Conservation (phyloP, 2,329 filamentous ascomycete genomes). For the Thielaviopsis punctulata region DNA sequence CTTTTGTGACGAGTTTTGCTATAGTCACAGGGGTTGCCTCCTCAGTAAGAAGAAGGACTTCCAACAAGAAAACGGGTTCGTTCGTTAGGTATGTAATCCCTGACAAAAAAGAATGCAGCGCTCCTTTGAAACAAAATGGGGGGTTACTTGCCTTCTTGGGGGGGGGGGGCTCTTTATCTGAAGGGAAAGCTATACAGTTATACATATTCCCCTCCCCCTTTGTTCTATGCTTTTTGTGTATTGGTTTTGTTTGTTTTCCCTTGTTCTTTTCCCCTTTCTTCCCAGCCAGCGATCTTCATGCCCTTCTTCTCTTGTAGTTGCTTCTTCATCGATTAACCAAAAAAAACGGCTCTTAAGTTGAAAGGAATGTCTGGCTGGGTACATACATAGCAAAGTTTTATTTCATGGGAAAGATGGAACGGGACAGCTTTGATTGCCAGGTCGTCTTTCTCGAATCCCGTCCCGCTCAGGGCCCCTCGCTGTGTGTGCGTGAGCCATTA, state of each 20-base stretch:
- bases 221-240: background rate
- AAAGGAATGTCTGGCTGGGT: too few relatives aligned
- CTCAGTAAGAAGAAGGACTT: background rate
- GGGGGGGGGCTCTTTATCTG: background rate
- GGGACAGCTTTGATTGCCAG: background rate
- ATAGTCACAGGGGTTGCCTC: too few relatives aligned
- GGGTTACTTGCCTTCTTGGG: background rate
- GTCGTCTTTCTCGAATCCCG: background rate
- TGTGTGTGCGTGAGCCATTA: background rate
- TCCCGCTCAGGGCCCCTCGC: background rate
- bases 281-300: background rate
- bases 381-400: too few relatives aligned
- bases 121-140: slow-evolving; percentile 8
- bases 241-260: background rate
- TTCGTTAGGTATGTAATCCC: too few relatives aligned
- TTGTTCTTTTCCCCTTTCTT: background rate
- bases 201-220: background rate
- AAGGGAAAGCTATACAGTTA: too few relatives aligned
- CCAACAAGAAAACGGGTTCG: too few relatives aligned
- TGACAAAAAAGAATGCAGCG: slow-evolving; percentile 1
- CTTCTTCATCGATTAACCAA: too few relatives aligned
- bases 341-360: too few relatives aligned
- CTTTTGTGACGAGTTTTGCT: too few relatives aligned
- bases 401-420: background rate
- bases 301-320: too few relatives aligned